phyloP scores from a whole-genome alignment of 1,284 basidiomycete genomes.

The Spongiforma sp. region DNA sequence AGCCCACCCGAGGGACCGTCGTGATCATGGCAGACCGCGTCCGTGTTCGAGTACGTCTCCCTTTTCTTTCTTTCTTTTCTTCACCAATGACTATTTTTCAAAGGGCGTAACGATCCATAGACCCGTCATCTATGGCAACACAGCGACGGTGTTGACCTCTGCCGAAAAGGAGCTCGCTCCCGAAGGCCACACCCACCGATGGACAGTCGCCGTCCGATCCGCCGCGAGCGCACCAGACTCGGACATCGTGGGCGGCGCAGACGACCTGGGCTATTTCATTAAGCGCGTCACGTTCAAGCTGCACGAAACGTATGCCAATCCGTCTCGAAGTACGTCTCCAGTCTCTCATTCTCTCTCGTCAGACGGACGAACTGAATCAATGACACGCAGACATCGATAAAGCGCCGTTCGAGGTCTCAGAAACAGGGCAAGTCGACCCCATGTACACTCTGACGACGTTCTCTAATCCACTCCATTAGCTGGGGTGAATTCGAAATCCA shows the following conservation, averaged over 20 bases:
- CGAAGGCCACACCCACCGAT: slow-evolving; percentile 91
- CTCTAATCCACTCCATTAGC: too few relatives aligned
- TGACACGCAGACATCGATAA: slow-evolving; percentile 96
- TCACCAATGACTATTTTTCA: not conserved
- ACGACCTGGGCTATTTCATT: slow-evolving; percentile 89
- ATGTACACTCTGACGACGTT: too few relatives aligned
- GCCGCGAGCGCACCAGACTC: slow-evolving; percentile 68
- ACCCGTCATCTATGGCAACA: slow-evolving; percentile 96
- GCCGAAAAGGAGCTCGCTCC: slow-evolving; percentile 70
- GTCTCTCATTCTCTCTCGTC: not conserved
- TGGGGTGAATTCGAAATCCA: slow-evolving; percentile 99
- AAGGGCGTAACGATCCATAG: slow-evolving; percentile 91
- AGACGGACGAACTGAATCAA: rapidly evolving
- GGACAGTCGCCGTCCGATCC: slow-evolving; percentile 95
- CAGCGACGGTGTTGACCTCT: slow-evolving; percentile 81
- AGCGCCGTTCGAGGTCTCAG: slow-evolving; percentile 92
- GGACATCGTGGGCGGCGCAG: slow-evolving; percentile 83
- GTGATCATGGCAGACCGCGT: slow-evolving; percentile 70
- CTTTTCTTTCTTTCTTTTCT: not conserved
- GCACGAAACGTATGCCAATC: slow-evolving; percentile 96
- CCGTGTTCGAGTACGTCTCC: slow-evolving; percentile 67
- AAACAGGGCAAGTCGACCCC: too few relatives aligned
- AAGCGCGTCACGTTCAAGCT: slow-evolving; percentile 98
- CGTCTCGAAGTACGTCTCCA: slow-evolving; percentile 78
- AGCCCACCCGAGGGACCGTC: slow-evolving; percentile 29